Evolutionary conservation across 176 grass and related monocot genomes (phyloP).

Genomic region (Sorghum bicolor): Sorghum_bicolor_NCBIv3 NC_012870.2:7193001-7193500

Average conservation of each 20-base stretch:
- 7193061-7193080: not conserved
- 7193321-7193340: not conserved
- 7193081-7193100: not conserved
- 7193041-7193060: conserved; percentile 6
- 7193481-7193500: not conserved
- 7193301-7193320: not conserved
- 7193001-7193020: not conserved
- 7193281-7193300: not conserved
- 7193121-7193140: not conserved
- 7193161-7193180: not conserved
- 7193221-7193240: conserved; percentile 22
- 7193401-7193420: not conserved
- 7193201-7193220: not conserved
- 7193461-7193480: conserved; percentile 19
- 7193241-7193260: conserved; percentile 6
- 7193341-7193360: not conserved
- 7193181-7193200: not conserved
- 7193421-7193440: not conserved
- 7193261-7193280: not conserved
- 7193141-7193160: not conserved
- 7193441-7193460: conserved; percentile 5
- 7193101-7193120: not conserved
- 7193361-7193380: conserved; percentile 32
- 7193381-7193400: not conserved
- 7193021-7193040: not conserved